Evolutionary conservation across 2,329 filamentous ascomycete species (phyloP), one percentile per base, ranked within the genome.

Genomic region (Whalleya microplaca): DNA sequence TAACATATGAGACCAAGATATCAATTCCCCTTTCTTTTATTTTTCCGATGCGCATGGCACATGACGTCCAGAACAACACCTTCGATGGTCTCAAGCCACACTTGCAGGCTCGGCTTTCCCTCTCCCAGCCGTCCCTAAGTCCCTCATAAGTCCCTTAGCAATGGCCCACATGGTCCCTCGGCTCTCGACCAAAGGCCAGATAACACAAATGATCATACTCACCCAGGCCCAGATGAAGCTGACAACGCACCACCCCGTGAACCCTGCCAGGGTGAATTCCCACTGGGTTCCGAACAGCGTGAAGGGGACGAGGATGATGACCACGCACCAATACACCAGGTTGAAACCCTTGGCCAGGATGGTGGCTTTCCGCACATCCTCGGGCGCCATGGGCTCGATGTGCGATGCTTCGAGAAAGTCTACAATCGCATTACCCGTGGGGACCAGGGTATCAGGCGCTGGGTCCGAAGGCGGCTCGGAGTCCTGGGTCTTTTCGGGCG

Each of bases 341-440:
- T 73, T 74, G 43, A 73, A 73, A 5, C 53, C 53, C 43, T 72
- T 64, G 14, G 76, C 77, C 5, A 79, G 65, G 2, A 67, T 68
- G 32, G 71, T 71, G 0, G 71, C 71, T 48, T 72, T 71, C 32
- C 67, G 69, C 5, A 74, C 74, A 4, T 71, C 63, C 4, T 66
- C 63, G 0, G 73, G 71, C 43, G 78, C 72, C 71, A 79, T 75
- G 1, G 75, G 76, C 53, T 73, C 70, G n/a, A 74, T 75, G 48
- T 76, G 69, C 5, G 69, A 68, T 9, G 66, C 59, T 53, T 74
- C 73, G 4, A 78, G 72, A 55, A 72, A 78, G 58, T 76, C 74
- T 3, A 77, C 72, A 3, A 78, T 64, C 21, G 75, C 73, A 51
- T 78, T 78, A 23, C 71, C 71, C 2, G 71, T 74, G 3, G 65